Conservation (phyloP, 768 basidiomycete genomes). For the Dentipellis sp. region DNA sequence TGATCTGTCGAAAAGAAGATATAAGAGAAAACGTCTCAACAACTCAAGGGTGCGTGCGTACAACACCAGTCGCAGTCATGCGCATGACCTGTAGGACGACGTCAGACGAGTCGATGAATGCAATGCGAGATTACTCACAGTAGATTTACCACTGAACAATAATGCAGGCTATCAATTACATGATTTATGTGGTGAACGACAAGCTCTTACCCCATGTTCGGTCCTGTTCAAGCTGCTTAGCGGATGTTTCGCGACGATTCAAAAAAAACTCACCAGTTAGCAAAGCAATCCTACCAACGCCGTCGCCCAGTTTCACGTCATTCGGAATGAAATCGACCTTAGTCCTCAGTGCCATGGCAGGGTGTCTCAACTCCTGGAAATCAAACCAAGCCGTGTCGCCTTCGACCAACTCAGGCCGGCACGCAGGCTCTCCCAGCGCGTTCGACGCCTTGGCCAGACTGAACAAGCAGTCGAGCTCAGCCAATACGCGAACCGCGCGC, state of each 20-base stretch:
- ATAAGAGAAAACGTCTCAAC: too few relatives aligned
- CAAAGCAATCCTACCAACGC: constrained; percentile 66
- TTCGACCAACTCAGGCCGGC: constrained; percentile 83
- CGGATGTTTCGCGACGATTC: constrained; percentile 15
- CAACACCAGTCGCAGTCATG: constrained; percentile 92
- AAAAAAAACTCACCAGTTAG: constrained; percentile 53
- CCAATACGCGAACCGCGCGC: constrained; percentile 73
- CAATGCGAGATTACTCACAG: constrained; percentile 30
- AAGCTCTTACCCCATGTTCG: constrained; percentile 76
- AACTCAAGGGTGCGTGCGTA: constrained; percentile 24
- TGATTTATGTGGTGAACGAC: background rate
- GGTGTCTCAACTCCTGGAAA: constrained; percentile 86
- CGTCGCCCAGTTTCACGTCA: constrained; percentile 76
- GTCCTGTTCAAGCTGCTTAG: constrained; percentile 33
- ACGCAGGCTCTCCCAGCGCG: constrained; percentile 91
- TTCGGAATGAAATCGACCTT: constrained; percentile 85
- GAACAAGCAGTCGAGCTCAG: constrained; percentile 95
- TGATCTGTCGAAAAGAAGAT: constrained; percentile 37
- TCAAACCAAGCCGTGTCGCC: constrained; percentile 73
- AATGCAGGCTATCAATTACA: background rate
- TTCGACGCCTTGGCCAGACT: constrained; percentile 82
- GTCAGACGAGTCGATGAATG: background rate
- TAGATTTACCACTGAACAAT: constrained; percentile 59
- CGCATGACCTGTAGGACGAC: constrained; percentile 56
- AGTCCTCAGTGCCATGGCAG: constrained; percentile 64